Conservation (phyloP, 2,329 filamentous ascomycete genomes). For the Sporothrix pseudoabietina region DNA sequence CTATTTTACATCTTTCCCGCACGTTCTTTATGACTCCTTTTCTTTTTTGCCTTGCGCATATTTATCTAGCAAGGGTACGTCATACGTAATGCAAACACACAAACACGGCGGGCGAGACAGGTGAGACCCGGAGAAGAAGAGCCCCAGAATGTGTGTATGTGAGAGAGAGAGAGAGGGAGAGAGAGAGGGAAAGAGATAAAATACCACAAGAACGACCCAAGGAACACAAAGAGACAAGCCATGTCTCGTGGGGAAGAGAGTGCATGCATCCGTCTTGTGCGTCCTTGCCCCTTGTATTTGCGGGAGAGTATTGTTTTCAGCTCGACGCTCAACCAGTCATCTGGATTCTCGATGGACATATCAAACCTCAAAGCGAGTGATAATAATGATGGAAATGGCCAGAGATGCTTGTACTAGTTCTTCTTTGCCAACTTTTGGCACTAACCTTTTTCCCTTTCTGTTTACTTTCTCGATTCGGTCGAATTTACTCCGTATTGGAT, state of each 20-base stretch:
- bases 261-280: slow-evolving; percentile 14
- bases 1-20: neutral
- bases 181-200: neutral
- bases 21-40: neutral
- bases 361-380: neutral
- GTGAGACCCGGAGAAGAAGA: neutral
- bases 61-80: neutral
- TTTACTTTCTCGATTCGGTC: no score
- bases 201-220: neutral
- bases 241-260: slow-evolving; percentile 26
- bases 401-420: neutral
- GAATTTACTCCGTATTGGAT: neutral
- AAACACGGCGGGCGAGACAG: neutral
- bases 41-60: neutral
- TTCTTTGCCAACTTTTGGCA: neutral
- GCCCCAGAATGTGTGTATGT: neutral
- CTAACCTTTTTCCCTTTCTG: neutral
- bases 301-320: neutral
- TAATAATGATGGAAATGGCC: neutral
- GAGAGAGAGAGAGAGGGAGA: neutral
- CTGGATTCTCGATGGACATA: neutral
- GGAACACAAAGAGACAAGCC: neutral
- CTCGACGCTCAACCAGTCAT: neutral
- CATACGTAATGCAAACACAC: neutral
- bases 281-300: neutral